Evolutionary conservation across 2,329 filamentous ascomycete species (phyloP).

Genomic region (Aspergillus quadricinctus): DNA sequence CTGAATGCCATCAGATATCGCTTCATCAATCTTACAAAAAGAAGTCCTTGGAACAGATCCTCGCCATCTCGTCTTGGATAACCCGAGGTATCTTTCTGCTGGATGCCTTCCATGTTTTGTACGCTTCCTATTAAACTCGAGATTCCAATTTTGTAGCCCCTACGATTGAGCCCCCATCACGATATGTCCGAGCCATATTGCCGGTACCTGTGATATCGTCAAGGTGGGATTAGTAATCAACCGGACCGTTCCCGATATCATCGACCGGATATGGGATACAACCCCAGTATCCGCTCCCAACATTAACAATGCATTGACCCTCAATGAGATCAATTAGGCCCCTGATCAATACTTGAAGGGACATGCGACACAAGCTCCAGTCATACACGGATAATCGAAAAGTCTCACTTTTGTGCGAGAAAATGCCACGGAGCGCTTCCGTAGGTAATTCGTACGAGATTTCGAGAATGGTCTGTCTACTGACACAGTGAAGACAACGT

Average conservation of each 20-base stretch:
- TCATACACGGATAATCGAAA: background rate
- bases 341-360: background rate
- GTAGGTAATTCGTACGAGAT: background rate
- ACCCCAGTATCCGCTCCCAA: background rate
- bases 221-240: background rate
- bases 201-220: background rate
- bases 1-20: background rate
- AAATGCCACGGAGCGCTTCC: background rate
- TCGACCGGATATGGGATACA: background rate
- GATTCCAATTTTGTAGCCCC: background rate
- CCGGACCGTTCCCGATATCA: background rate
- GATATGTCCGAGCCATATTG: background rate
- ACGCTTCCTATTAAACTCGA: background rate
- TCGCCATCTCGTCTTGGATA: background rate
- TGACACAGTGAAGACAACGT: background rate
- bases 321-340: background rate
- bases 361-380: background rate
- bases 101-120: background rate
- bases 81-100: background rate
- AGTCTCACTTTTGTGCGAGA: background rate
- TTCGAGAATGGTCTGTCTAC: background rate
- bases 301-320: background rate
- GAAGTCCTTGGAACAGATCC: background rate
- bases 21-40: background rate
- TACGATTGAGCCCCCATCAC: background rate